Evolutionary conservation across 768 basidiomycete genomes (phyloP).

Genomic region (Omphalotus guepiniiformis): DNA sequence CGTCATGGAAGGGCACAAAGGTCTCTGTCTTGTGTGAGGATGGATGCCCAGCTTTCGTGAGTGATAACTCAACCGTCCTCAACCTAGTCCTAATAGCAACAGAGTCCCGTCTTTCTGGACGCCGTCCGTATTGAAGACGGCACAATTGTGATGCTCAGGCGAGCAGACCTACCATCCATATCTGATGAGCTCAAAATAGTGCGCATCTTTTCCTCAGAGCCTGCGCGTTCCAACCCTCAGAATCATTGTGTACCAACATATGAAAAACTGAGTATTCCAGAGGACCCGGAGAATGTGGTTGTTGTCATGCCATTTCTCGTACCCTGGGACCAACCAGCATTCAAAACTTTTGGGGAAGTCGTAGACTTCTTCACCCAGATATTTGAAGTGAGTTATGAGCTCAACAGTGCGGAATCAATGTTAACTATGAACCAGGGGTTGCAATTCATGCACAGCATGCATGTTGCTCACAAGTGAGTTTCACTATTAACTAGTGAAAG

Average conservation of each 20-base stretch:
- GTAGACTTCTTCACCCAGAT: slow-evolving; percentile 29
- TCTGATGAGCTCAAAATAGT: slow-evolving; percentile 27
- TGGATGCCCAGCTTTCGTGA: background rate
- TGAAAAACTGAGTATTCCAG: slow-evolving; percentile 16
- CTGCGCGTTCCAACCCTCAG: slow-evolving; percentile 11
- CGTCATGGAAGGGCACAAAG: background rate
- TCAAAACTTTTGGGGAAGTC: slow-evolving; percentile 31
- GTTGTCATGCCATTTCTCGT: slow-evolving; percentile 29
- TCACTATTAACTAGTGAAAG: background rate
- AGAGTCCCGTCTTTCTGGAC: slow-evolving; percentile 19
- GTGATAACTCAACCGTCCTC: background rate
- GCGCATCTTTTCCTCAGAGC: slow-evolving; percentile 15
- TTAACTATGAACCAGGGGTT: slow-evolving; percentile 13
- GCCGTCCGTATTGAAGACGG: slow-evolving; percentile 25
- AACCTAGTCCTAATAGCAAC: background rate
- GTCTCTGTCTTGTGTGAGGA: background rate
- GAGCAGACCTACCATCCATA: slow-evolving; percentile 7
- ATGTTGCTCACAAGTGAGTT: slow-evolving; percentile 15
- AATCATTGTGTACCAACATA: slow-evolving; percentile 34
- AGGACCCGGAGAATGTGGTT: slow-evolving; percentile 9
- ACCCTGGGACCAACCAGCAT: slow-evolving; percentile 23
- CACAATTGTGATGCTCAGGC: slow-evolving; percentile 26
- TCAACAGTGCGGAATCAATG: background rate
- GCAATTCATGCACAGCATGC: slow-evolving; percentile 15
- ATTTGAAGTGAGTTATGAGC: slow-evolving; percentile 21